phyloP scores from a whole-genome alignment of 306 rosid species.

The Begonia masoniana region DNA sequence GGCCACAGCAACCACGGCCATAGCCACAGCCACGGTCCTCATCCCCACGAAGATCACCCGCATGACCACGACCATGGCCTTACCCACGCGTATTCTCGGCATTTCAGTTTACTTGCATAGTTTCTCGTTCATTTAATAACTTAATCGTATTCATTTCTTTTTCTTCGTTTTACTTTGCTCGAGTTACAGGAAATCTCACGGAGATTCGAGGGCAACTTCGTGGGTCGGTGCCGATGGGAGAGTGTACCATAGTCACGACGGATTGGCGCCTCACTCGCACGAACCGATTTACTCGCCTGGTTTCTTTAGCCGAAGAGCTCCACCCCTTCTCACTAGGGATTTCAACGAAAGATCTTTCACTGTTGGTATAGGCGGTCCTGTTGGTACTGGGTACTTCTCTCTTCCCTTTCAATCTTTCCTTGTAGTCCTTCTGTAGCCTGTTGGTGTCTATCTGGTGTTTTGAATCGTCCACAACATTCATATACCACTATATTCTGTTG shows the following conservation, averaged over 20 bases:
- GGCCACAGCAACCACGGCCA: slow-evolving; percentile 6
- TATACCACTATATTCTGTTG: too few relatives aligned
- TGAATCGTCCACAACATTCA: too few relatives aligned
- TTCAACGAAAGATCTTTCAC: slow-evolving; percentile 90
- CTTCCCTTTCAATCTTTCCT: background rate
- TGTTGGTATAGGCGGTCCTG: slow-evolving; percentile 93
- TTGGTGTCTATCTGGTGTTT: too few relatives aligned
- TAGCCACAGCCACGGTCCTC: slow-evolving; percentile 11
- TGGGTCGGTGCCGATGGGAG: slow-evolving; percentile 70
- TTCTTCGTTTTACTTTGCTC: background rate
- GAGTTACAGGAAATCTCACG: slow-evolving; percentile 9
- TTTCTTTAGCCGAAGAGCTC: slow-evolving; percentile 83
- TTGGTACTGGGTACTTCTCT: slow-evolving; percentile 62
- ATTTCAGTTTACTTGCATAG: background rate
- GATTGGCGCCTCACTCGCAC: slow-evolving; percentile 92
- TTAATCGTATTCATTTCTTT: background rate
- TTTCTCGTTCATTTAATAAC: background rate
- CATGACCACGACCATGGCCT: slow-evolving; percentile 16
- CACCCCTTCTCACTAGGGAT: slow-evolving; percentile 41
- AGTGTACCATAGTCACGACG: slow-evolving; percentile 89
- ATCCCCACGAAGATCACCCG: slow-evolving; percentile 11
- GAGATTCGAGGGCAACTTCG: slow-evolving; percentile 25
- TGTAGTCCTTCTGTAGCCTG: background rate
- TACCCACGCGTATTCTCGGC: slow-evolving; percentile 2
- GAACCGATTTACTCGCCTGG: slow-evolving; percentile 94